phyloP scores from a whole-genome alignment of 2,329 filamentous ascomycete genomes.

The Immersiporthe knoxdaviesiana region DNA sequence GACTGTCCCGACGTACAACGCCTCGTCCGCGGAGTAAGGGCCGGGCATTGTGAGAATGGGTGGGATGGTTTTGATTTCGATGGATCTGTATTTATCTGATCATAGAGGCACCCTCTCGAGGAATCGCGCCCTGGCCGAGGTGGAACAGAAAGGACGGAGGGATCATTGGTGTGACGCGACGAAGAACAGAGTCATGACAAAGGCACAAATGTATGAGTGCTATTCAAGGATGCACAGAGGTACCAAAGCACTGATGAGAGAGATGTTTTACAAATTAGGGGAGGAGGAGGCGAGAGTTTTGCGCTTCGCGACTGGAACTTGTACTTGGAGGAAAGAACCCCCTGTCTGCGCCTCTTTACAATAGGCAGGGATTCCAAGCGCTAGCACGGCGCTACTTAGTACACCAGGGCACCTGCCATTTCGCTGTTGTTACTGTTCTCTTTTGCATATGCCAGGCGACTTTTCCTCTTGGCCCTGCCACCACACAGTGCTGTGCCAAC shows the following conservation, averaged over 20 bases:
- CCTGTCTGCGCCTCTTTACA: neutral
- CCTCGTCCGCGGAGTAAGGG: constrained; percentile 4
- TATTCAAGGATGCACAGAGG: neutral
- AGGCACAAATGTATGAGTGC: neutral
- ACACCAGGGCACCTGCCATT: no score
- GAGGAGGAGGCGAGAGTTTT: no score
- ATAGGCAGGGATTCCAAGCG: no score
- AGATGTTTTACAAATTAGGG: neutral
- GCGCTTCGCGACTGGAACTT: no score
- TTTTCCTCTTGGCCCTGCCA: no score
- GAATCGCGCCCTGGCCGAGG: neutral
- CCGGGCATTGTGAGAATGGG: neutral
- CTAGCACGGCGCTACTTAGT: no score
- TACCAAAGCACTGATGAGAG: neutral
- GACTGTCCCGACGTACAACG: neutral
- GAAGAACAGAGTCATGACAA: neutral
- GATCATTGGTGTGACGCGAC: no score
- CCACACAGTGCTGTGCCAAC: no score
- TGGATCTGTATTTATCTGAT: neutral
- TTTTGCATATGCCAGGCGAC: no score
- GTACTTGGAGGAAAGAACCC: neutral
- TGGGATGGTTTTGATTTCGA: neutral
- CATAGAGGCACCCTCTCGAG: neutral
- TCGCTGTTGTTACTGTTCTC: no score
- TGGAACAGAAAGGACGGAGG: neutral